Evolutionary conservation across 805 yeast species (phyloP), one percentile per base, ranked within the genome.

Genomic region (Jamesozyma hellenica): DNA sequence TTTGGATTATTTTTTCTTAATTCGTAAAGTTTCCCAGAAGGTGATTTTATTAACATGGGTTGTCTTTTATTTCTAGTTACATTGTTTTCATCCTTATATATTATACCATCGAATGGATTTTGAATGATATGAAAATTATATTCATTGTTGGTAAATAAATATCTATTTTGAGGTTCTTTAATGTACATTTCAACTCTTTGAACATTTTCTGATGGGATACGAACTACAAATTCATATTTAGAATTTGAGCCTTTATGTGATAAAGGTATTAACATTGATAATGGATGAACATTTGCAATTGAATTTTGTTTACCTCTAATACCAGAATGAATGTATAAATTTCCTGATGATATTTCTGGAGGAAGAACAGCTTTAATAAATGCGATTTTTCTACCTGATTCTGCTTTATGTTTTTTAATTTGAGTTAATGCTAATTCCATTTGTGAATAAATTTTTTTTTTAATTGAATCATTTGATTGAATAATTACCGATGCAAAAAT

Each of bases 291-390:
- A 51, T 75, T 71, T 40, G 75, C 72, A 45, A 72, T 58, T 13
- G 75, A 70, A 34, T 70, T 71, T 52, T 77, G 82, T 4, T 67
- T 50, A 2, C 84, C 83, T 51, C 74, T 72, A 35, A 66, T 58
- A 7, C 87, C 88, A 0, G 85, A 79, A 53, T 77, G 88, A 9
- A 90, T 70, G 47, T 81, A 80, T 37, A 88, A 63, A 16, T 78
- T 77, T 0, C 95, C 97, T 34, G 77, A 71, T 1, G 72, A 58
- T 32, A 72, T 74, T n/a, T 68, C 70, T 5, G 74, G 75, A 0
- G 97, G 96, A 34, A 92, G 60, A 11, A 77, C 66, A 0, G 94
- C 92, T 59, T 92, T 92, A 42, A 92, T 68, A 34, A 86, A 75
- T 41, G 83, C 88, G 34, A 72, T 66, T 44, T 96, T 71, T 37